Evolutionary conservation across 352 stramenopile genomes (phyloP).

Genomic region (Phytophthora lateralis): DNA sequence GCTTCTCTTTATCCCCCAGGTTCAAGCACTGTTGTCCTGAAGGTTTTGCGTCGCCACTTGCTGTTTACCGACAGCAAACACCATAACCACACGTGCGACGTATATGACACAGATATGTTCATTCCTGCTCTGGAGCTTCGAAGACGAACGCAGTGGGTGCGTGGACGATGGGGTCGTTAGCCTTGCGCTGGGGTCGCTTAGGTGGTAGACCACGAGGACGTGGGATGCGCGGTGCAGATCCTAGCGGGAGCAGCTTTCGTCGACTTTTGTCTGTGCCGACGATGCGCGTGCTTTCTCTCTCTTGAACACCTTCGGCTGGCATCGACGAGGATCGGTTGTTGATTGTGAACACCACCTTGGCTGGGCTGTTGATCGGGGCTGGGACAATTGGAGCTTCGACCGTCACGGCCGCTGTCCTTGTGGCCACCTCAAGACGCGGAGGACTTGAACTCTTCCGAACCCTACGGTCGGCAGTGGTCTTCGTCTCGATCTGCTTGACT

Average conservation of each 20-base stretch:
- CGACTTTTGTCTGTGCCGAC: constrained; percentile 28
- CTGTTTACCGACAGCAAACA: constrained; percentile 5
- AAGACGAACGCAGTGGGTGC: constrained; percentile 16
- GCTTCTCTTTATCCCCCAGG: constrained; percentile 18
- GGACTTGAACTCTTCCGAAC: constrained; percentile 5
- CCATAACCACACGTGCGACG: constrained; percentile 11
- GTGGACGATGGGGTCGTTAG: constrained; percentile 21
- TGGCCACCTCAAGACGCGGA: constrained; percentile 14
- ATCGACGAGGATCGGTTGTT: constrained; percentile 18
- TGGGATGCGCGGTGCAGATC: constrained; percentile 7
- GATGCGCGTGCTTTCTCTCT: constrained; percentile 15
- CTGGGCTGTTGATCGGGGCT: constrained; percentile 14
- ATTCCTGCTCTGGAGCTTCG: constrained; percentile 20
- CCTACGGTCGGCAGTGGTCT: constrained; percentile 4
- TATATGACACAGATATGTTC: constrained; percentile 29
- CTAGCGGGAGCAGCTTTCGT: constrained; percentile 27
- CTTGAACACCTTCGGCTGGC: constrained; percentile 20
- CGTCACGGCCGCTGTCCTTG: constrained; percentile 1
- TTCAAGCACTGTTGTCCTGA: constrained; percentile 1
- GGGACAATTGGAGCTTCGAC: constrained; percentile 5
- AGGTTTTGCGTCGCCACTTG: constrained; percentile 7
- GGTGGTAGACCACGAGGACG: constrained; percentile 20
- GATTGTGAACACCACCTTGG: constrained; percentile 15
- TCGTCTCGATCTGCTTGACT: constrained; percentile 19
- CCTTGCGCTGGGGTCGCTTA: constrained; percentile 16